Base-by-base conservation (phyloP, 352 stramenopile species). In the Thraustochytrium sp. region DNA sequence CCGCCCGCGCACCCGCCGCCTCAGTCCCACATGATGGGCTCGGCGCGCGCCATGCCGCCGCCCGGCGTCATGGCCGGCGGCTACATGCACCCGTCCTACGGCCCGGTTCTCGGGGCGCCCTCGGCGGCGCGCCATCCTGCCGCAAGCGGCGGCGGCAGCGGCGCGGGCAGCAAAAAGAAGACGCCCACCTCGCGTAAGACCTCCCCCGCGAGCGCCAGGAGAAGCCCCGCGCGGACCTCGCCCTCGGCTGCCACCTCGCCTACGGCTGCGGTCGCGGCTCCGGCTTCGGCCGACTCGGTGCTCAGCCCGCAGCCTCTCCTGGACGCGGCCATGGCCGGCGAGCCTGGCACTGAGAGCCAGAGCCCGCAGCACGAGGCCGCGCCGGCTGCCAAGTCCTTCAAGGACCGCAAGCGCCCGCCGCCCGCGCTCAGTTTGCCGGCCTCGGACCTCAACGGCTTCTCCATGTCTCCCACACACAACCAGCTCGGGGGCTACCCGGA, bases 141-240 rank as follows among this genome's bases (percentile, higher is more conserved):
- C n/a, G n/a, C n/a, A n/a, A n/a, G n/a, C n/a, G n/a, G n/a, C n/a
- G n/a, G n/a, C n/a, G n/a, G n/a, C n/a, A n/a, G n/a, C n/a, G n/a
- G n/a, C n/a, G n/a, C n/a, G n/a, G n/a, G n/a, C n/a, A n/a, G n/a
- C n/a, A 44, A 72, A 29, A 72, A 65, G 55, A 72, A 72, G 40
- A 44, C 59, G 40, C 31, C 40, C 18, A 72, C 59, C 26, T 49
- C 40, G 59, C 59, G 59, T 72, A 72, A 72, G 59, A 72, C 59
- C 59, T 72, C 59, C 8, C 3, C 59, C 40, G 59, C 59, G 26
- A 72, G 26, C 40, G 4, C 40, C 36, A 72, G 46, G n/a, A n/a
- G n/a, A n/a, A n/a, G n/a, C n/a, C n/a, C n/a, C n/a, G n/a, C n/a
- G n/a, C n/a, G n/a, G n/a, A n/a, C n/a, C n/a, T n/a, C n/a, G n/a